Conservation (phyloP, 208 protist species). For the Borovskyia barvae region DNA sequence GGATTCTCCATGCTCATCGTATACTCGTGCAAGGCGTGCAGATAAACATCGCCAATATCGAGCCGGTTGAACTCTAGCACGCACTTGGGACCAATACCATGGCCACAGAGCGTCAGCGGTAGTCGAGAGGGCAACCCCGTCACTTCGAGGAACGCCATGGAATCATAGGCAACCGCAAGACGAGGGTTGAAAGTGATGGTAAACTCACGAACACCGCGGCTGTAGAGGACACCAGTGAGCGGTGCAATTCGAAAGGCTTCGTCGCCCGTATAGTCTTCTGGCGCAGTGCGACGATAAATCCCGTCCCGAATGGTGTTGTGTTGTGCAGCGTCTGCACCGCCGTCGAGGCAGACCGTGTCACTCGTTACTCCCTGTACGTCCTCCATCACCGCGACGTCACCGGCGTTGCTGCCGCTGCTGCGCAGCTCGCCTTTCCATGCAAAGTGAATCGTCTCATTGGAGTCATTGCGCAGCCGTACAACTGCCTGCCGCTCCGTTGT, state of each 20-base stretch:
- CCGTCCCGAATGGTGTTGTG: not conserved
- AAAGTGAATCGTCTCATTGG: conserved; percentile 76
- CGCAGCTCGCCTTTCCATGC: conserved; percentile 71
- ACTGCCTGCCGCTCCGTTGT: conserved; percentile 82
- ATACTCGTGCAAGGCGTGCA: conserved; percentile 93
- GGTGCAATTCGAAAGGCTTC: conserved; percentile 91
- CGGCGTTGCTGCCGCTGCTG: not conserved
- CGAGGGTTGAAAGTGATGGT: conserved; percentile 90
- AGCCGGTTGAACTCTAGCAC: conserved; percentile 85
- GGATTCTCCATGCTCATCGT: conserved; percentile 88
- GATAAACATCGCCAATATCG: conserved; percentile 94
- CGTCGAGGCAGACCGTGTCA: not conserved
- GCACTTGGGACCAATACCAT: conserved; percentile 88
- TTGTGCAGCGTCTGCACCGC: not conserved
- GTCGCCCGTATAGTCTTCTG: conserved; percentile 61
- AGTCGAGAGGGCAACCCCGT: conserved; percentile 61
- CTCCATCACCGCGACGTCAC: not conserved
- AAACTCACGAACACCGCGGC: conserved; percentile 73
- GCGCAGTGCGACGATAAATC: not conserved
- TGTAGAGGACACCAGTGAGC: conserved; percentile 76
- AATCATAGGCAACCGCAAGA: conserved; percentile 63
- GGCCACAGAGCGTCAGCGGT: conserved; percentile 78
- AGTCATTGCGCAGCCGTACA: conserved; percentile 87
- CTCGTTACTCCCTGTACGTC: not conserved
- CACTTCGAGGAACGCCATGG: conserved; percentile 86